Base-by-base conservation (phyloP, 1,139 yeast species). In the Lodderomyces beijingensis region DNA sequence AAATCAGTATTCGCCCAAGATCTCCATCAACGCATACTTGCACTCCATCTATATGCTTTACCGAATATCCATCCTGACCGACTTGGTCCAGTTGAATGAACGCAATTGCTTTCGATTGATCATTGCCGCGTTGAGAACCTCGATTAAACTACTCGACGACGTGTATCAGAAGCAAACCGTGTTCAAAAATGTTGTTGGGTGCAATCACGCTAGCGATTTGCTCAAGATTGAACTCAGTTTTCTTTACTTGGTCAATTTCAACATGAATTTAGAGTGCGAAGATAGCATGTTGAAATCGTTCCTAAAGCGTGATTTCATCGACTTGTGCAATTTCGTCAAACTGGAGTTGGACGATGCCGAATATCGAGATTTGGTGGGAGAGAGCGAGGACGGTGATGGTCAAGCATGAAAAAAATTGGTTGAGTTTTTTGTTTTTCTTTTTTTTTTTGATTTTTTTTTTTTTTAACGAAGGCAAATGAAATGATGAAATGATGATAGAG, bases 111-210 rank as follows among this genome's bases (percentile, higher is more conserved):
- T 66, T 42, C 47, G 74, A 25, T 52, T 66, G 27, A 50, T 66
- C 9, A 50, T 68, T 34, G 71, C 70, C 2, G 59, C 62, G 43
- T 51, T 68, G n/a, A 50, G 74, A 35, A 65, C 73, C 39, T 66
- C 64, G 53, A 63, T 69, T 4, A 68, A 68, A 45, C 57, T 53
- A 16, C 44, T 67, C 30, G 74, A 68, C 40, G 74, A 68, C 39
- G 49, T 67, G 10, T 62, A 63, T 42, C 74, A 68, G 40, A 65
- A 61, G 36, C 74, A 68, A 37, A 56, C 57, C 37, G 45, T 60
- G 10, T 68, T 64, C 45, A 69, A 71, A 3, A 62, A 68, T 1
- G 73, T 68, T 2, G 73, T 70, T 3, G 74, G 74, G 1, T 68
- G 67, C 3, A 56, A 59, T 21, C n/a, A n/a, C n/a, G 47, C 49